phyloP scores from a whole-genome alignment of 495 filamentous ascomycete genomes.

The Amniculicola lignicola region DNA sequence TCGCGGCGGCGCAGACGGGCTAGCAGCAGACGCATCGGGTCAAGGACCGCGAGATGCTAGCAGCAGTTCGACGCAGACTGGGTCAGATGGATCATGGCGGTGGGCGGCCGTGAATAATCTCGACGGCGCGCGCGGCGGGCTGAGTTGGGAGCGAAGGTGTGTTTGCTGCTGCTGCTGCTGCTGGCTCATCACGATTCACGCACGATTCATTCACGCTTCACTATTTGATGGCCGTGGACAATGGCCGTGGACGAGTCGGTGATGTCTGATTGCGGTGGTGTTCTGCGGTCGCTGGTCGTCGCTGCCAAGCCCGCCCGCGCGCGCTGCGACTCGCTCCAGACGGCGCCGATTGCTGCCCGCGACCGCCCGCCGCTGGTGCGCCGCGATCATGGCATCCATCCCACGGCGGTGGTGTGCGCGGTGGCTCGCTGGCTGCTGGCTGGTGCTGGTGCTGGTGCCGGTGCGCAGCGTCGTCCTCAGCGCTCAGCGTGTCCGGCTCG shows the following conservation, averaged over 20 bases:
- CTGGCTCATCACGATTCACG: too few species aligned
- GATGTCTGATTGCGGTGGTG: too few species aligned
- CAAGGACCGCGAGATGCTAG: conserved; percentile 5
- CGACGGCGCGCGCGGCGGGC: background rate
- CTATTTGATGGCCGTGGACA: too few species aligned
- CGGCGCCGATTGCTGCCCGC: too few species aligned
- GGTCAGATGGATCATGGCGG: conserved; percentile 33
- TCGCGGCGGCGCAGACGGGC: conserved; percentile 1
- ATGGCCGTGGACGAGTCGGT: too few species aligned
- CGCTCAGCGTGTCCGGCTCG: background rate
- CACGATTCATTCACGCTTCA: too few species aligned
- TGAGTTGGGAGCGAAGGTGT: background rate
- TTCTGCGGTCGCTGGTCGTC: too few species aligned
- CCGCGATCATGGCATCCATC: background rate
- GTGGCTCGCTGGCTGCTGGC: background rate
- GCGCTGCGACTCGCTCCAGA: too few species aligned
- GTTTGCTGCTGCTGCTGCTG: too few species aligned
- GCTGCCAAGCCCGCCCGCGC: too few species aligned
- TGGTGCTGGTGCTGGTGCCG: background rate
- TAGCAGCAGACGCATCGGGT: conserved; percentile 7
- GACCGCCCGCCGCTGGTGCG: too few species aligned
- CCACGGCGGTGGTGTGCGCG: background rate
- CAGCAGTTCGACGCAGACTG: background rate
- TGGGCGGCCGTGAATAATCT: conserved; percentile 18
- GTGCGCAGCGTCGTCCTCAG: background rate